Base-by-base conservation (phyloP, 805 yeast genomes). In the Saccharomyces jurei region DNA sequence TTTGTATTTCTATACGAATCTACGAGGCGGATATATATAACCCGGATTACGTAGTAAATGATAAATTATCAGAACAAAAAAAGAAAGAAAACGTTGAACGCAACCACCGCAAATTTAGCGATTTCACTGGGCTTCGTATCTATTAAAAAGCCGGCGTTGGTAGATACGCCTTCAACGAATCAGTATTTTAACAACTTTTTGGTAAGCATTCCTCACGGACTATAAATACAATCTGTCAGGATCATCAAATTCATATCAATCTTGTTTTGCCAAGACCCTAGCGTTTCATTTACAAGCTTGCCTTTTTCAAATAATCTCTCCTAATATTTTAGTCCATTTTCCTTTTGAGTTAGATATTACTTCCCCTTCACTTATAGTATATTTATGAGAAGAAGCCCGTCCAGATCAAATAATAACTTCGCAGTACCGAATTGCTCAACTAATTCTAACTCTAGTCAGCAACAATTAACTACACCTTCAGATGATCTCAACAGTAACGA, bases 371-470 rank as follows among this genome's bases (percentile, higher is more conserved):
- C 50, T 48, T 32, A 29, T 48, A 28, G n/a, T 48, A 44, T 58
- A 58, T 65, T 36, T 36, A 81, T 81, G 85, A 85, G 86, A 73
- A 81, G 80, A 73, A 81, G 81, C 84, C 85, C 85, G 76, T 81
- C 85, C 46, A 71, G 70, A 58, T 80, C 84, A 47, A 72, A 72
- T 59, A 69, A 65, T 52, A 67, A 65, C 56, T 65, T 66, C 64
- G 71, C 70, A 63, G 67, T 69, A 62, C 72, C 74, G 71, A 69
- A 65, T 68, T 63, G 50, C n/a, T 26, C 52, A 29, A 44, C 49
- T n/a, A 46, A 41, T 49, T 36, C 74, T 68, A 67, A 63, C 52
- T 56, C 65, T 54, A 61, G 58, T 57, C 54, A 61, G 58, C 56
- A 56, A 59, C 60, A 60, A 57, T 56, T 60, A 65, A 65, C 71